These are phyloP conservation scores for Suillus cothurnatus DNA, from an alignment of 768 basidiomycete genomes.

Conservation along the genomic window DNA sequence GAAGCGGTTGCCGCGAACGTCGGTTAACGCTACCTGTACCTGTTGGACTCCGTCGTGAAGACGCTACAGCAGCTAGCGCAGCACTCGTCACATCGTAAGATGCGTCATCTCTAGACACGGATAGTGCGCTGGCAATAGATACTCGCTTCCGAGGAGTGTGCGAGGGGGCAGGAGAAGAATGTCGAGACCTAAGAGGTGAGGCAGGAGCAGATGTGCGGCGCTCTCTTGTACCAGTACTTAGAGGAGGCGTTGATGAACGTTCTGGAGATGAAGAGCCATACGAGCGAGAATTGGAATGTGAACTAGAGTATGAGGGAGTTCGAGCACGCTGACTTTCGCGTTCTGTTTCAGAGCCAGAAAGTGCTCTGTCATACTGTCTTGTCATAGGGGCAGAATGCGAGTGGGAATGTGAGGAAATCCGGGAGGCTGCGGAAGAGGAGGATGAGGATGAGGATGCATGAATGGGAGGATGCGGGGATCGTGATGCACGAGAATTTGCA, in stretches of 20 bases:
- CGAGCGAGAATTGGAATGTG: slow-evolving; percentile 28
- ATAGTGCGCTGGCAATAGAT: slow-evolving; percentile 38
- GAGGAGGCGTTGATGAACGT: slow-evolving; percentile 39
- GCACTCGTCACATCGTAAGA: slow-evolving; percentile 50
- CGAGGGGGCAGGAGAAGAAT: slow-evolving; percentile 42
- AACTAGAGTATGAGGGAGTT: slow-evolving; percentile 32
- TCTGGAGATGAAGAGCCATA: slow-evolving; percentile 43
- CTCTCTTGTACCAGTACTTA: slow-evolving; percentile 32
- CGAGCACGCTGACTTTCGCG: slow-evolving; percentile 53
- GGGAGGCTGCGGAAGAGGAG: slow-evolving; percentile 41
- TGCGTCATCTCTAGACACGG: slow-evolving; percentile 26
- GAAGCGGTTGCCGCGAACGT: slow-evolving; percentile 53
- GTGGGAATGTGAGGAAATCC: slow-evolving; percentile 37
- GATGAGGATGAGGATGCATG: slow-evolving; percentile 37
- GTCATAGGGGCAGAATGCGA: slow-evolving; percentile 26
- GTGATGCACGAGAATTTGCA: slow-evolving; percentile 37
- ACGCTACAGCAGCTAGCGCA: slow-evolving; percentile 63
- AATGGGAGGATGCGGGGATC: slow-evolving; percentile 37
- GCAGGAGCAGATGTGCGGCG: slow-evolving; percentile 52
- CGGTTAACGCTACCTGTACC: slow-evolving; percentile 24
- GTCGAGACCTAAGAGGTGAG: slow-evolving; percentile 43
- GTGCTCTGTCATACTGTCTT: slow-evolving; percentile 37
- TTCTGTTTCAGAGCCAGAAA: slow-evolving; percentile 84
- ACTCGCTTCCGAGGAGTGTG: slow-evolving; percentile 45
- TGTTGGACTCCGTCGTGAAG: slow-evolving; percentile 54